Evolutionary conservation across 2,329 filamentous ascomycete species (phyloP), one percentile per base, ranked within the genome.

Genomic region (Fusarium tricinctum): DNA sequence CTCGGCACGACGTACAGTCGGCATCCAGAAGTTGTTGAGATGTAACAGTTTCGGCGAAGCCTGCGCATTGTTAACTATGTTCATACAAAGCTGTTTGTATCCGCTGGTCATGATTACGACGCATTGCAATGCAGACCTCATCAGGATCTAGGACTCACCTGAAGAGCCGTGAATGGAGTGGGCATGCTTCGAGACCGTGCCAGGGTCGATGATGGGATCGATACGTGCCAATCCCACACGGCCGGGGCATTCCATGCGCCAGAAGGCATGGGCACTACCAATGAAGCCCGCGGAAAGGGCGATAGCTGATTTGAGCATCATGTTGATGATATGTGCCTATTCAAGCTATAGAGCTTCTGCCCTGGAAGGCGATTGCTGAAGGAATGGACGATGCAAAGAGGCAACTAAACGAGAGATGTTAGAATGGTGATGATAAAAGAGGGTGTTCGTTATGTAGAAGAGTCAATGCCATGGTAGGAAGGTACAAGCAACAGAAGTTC

Each of bases 201-300:
- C 89, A 4, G 85, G 86, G 60, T 88, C 84, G 57, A 96, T 84
- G 57, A 97, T 83, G 19, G 93, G 93, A 76, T 97, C 93, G 40
- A 97, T 83, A 58, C 92, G 88, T 49, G 88, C 91, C 58, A 92
- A 78, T 66, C 89, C 92, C 69, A 89, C 83, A 46, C 86, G 85
- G 57, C 89, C 89, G 71, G 88, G 91, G 79, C 93, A 97, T 73
- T 93, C 91, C 86, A 97, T 92, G 76, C 94, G 92, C 92, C 92
- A 97, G 80, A 97, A 97, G 62, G 91, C 94, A 71, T 85, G 76
- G 46, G 83, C 84, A 58, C 80, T 70, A 40, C 76, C 76, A 38
- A 80, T 66, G 30, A 81, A 73, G 70, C 75, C 76, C 43, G 74
- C 76, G 19, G 77, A 74, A 46, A 79, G 67, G 65, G 76, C 70